Evolutionary conservation across 2,329 filamentous ascomycete genomes (phyloP).

Genomic region (Ascochyta koolunga): DNA sequence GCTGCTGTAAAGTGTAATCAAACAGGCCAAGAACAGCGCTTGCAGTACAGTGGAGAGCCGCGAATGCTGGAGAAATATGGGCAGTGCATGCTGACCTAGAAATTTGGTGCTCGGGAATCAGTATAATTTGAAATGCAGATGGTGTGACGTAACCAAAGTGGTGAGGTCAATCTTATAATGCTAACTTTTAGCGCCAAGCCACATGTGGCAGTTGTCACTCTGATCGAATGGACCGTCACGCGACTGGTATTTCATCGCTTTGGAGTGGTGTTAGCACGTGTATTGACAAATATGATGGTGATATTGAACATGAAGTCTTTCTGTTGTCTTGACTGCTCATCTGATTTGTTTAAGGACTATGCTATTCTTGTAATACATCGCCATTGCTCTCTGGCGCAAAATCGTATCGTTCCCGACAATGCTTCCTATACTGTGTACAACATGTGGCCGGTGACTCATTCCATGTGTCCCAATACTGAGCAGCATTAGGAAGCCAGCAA

Average conservation of each 20-base stretch:
- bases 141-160: slow-evolving; percentile 14
- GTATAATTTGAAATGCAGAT: background rate
- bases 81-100: slow-evolving; percentile 2
- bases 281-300: too few relatives aligned
- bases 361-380: background rate
- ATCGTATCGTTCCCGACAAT: background rate
- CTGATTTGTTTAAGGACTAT: background rate
- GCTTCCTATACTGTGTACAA: background rate
- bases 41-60: background rate
- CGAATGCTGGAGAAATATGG: background rate
- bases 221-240: too few relatives aligned
- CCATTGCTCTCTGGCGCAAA: background rate
- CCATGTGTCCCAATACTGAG: background rate
- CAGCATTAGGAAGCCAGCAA: background rate
- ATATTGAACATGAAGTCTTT: too few relatives aligned
- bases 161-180: slow-evolving; percentile 5
- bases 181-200: slow-evolving; percentile 11
- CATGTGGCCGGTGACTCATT: background rate
- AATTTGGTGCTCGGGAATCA: background rate
- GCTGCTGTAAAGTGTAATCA: background rate
- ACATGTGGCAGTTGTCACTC: background rate
- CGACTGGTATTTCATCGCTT: too few relatives aligned
- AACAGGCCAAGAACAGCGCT: background rate
- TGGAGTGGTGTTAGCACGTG: background rate
- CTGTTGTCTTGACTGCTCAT: too few relatives aligned